phyloP scores from a whole-genome alignment of 352 stramenopile genomes.

The Pythium volutum region DNA sequence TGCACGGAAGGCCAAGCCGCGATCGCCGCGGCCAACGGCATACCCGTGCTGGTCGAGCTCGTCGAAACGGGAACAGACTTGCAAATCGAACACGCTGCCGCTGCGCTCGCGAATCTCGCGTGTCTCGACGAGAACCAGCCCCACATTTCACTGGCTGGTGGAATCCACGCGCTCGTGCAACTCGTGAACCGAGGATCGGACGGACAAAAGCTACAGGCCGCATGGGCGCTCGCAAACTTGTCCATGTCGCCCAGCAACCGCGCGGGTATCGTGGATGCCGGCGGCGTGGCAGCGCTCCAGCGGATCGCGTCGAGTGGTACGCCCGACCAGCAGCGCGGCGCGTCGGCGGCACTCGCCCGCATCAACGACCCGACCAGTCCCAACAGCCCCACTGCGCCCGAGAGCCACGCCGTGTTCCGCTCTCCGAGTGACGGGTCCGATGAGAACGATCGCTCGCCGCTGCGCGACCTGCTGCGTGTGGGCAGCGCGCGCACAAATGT shows the following conservation, averaged over 20 bases:
- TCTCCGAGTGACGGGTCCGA: conserved; percentile 16
- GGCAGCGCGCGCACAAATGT: background rate
- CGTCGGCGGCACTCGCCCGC: conserved; percentile 4
- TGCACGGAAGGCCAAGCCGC: conserved; percentile 13
- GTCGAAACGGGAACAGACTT: conserved; percentile 9
- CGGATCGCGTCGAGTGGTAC: conserved; percentile 1
- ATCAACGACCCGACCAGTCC: conserved; percentile 9
- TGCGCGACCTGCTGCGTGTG: background rate
- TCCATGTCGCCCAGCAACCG: conserved; percentile 13
- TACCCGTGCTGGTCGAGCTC: conserved; percentile 12
- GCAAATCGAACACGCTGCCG: conserved; percentile 17
- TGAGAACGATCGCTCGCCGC: conserved; percentile 7
- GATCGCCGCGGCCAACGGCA: conserved; percentile 11
- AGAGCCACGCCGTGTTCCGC: conserved; percentile 17
- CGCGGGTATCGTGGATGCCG: conserved; percentile 10
- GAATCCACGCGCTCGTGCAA: conserved; percentile 12
- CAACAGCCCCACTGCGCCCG: background rate
- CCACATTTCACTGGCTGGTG: conserved; percentile 11
- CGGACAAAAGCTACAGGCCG: conserved; percentile 20
- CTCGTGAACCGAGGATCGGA: conserved; percentile 12
- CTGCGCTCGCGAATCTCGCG: conserved; percentile 17
- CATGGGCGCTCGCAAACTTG: conserved; percentile 23
- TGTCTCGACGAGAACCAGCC: conserved; percentile 11
- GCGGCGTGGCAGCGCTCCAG: conserved; percentile 13
- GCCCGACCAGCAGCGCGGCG: conserved; percentile 14